Percentiles rank a stretch among this genome's conserved stretches.
These are phyloP conservation scores for Pachysandra terminalis DNA, from an alignment of 164 flowering plant genomes.

Conservation along the genomic window DNA sequence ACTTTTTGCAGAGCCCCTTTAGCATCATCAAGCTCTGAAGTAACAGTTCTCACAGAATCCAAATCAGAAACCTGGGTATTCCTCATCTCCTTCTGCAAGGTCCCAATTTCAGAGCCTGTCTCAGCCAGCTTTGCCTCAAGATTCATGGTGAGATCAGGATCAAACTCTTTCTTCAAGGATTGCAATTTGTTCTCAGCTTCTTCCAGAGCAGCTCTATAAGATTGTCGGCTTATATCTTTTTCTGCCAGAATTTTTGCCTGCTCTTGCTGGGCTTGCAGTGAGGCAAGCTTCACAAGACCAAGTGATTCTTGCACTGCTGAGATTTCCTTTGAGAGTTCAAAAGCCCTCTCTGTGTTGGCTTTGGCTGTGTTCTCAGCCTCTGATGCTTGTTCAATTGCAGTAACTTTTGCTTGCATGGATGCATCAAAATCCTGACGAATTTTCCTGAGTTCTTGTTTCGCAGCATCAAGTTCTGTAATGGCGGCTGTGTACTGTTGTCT, in stretches of 20 bases:
- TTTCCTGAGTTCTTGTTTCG: slow-evolving; percentile 68
- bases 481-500: slow-evolving; percentile 48
- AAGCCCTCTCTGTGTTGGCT: slow-evolving; percentile 47
- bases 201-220: slow-evolving; percentile 48
- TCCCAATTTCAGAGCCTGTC: slow-evolving; percentile 43
- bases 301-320: slow-evolving; percentile 49
- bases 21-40: slow-evolving; percentile 73
- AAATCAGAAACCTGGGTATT: slow-evolving; percentile 58
- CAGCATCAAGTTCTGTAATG: slow-evolving; percentile 63
- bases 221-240: slow-evolving; percentile 53
- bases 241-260: slow-evolving; percentile 52
- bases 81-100: slow-evolving; percentile 52
- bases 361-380: slow-evolving; percentile 58
- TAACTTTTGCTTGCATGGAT: slow-evolving; percentile 46
- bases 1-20: slow-evolving; percentile 71
- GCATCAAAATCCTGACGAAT: slow-evolving; percentile 61
- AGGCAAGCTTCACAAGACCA: slow-evolving; percentile 61
- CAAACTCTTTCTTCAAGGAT: slow-evolving; percentile 48
- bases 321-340: slow-evolving; percentile 69
- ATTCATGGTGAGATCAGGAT: slow-evolving; percentile 41
- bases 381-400: slow-evolving; percentile 51
- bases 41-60: slow-evolving; percentile 55
- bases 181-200: slow-evolving; percentile 53
- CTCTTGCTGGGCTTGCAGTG: slow-evolving; percentile 54
- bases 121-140: slow-evolving; percentile 55